Evolutionary conservation across 768 basidiomycete species (phyloP), one percentile per base, ranked within the genome.

Genomic region (Suillus paluster): DNA sequence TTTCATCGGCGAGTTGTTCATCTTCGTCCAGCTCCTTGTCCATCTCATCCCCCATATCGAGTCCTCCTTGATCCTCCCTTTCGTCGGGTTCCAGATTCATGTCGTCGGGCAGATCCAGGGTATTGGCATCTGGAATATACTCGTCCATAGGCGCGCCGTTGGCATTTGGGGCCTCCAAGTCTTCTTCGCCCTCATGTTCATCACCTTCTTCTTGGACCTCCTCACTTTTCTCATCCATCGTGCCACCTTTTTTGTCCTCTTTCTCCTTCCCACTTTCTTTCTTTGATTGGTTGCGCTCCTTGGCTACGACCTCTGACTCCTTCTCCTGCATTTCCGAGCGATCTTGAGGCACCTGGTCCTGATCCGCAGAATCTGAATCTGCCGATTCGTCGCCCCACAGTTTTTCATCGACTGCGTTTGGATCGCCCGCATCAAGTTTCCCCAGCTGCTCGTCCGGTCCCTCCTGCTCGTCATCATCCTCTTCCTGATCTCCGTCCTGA

Each of bases 351-450:
- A 83, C 78, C 71, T 87, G 85, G 50, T 86, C 83, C 49, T 87
- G 81, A 30, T 75, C 75, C n/a, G 80, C 73, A 23, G 82, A 77
- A 15, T 81, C 70, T 55, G 84, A 80, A 5, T 85, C 81, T 14
- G 84, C 85, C 55, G 80, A 75, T 67, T 97, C 90, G 64, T 96
- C 92, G 21, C 92, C 95, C 97, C 97, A 99, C 66, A 99, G 80
- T 78, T 99, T 98, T 78, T 99, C 97, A 70, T 99, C 97, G 17
- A 97, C 85, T 0, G 89, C 88, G 27, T 86, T 82, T 10, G 93
- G 90, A 76, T 98, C 97, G 19, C 84, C 79, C 2, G 87, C 84
- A 75, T 97, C 94, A 36, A 99, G 77, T 55, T 95, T 84, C 8
- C 87, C 95, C 34, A 96, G 72, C 64, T 88, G 87, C 65, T 99